Percentiles rank a stretch among this genome's conserved stretches.
Evolutionary conservation across 2,329 filamentous ascomycete genomes (phyloP).

Genomic region (Clarireedia monteithiana): DNA sequence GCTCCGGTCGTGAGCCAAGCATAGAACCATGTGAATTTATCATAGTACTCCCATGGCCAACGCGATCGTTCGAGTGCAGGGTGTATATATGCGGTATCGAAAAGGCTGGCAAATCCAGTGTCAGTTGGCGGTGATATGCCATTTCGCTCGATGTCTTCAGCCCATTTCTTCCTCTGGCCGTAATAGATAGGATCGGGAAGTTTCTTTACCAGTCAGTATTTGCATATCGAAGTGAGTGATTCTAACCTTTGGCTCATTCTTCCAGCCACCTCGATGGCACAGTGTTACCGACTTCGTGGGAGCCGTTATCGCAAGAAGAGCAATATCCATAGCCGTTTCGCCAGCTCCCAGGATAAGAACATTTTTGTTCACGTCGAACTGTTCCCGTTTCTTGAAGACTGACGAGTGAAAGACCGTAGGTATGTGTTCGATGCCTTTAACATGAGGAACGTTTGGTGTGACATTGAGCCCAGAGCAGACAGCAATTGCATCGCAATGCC

Average conservation of each 20-base stretch:
- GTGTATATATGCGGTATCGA: conserved; percentile 45
- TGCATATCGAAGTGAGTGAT: neutral
- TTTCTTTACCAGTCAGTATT: neutral
- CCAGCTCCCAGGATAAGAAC: conserved; percentile 38
- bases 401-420: conserved; percentile 37
- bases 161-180: neutral
- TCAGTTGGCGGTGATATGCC: conserved; percentile 36
- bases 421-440: conserved; percentile 34
- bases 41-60: conserved; percentile 38
- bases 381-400: conserved; percentile 33
- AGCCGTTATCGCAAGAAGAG: conserved; percentile 37
- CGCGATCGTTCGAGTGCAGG: conserved; percentile 36
- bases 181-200: neutral
- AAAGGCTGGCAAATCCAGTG: conserved; percentile 39
- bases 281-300: conserved; percentile 35
- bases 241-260: conserved; percentile 37
- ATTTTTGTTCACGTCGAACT: conserved; percentile 34
- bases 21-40: conserved; percentile 34
- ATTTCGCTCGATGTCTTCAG: neutral
- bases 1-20: conserved; percentile 39
- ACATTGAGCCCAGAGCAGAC: conserved; percentile 39
- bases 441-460: conserved; percentile 32
- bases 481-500: conserved; percentile 38
- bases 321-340: conserved; percentile 40
- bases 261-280: conserved; percentile 39